These are phyloP conservation scores for Neurospora cerealis DNA, from an alignment of 495 filamentous ascomycete species.

Conservation along the genomic window DNA sequence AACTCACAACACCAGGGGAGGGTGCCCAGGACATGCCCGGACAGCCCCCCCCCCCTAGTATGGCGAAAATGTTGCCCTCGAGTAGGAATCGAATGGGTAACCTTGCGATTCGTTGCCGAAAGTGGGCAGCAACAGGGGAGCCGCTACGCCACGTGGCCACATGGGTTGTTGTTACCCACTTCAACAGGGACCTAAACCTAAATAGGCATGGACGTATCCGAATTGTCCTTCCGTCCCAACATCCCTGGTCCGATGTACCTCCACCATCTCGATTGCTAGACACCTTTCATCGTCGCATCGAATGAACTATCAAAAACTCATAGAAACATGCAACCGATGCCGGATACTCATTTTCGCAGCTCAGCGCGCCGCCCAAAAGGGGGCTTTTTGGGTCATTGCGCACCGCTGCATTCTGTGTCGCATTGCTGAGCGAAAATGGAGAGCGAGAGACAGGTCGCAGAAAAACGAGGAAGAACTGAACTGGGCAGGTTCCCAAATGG, in stretches of 20 bases:
- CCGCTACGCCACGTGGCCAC: neutral
- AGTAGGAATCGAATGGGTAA: neutral
- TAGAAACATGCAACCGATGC: too few species aligned
- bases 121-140: neutral
- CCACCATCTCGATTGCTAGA: neutral
- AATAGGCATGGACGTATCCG: neutral
- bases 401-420: too few species aligned
- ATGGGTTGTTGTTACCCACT: neutral
- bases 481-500: neutral
- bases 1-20: neutral
- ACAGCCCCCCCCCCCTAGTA: neutral
- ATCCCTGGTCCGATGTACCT: neutral
- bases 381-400: too few species aligned
- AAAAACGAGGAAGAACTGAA: neutral
- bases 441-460: too few species aligned
- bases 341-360: too few species aligned
- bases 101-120: neutral
- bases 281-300: too few species aligned
- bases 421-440: too few species aligned
- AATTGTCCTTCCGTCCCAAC: neutral
- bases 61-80: neutral
- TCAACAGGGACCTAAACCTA: neutral
- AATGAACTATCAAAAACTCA: too few species aligned
- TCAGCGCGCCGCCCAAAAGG: too few species aligned
- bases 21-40: neutral